phyloP scores from a whole-genome alignment of 805 yeast genomes.

The Ogataea nakhonphanomensis region DNA sequence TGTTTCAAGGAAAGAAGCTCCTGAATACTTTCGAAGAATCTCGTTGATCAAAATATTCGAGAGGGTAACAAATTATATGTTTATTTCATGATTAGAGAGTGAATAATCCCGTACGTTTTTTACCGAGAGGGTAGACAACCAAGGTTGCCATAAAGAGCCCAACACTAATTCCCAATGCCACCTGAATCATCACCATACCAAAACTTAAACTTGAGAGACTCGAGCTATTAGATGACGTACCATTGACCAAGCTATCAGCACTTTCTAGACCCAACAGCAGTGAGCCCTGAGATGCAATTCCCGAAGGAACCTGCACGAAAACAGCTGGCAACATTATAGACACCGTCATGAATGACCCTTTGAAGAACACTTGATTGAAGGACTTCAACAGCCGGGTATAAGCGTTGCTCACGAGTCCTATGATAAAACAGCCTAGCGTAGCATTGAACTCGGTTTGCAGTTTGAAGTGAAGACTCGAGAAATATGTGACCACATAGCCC shows the following conservation, averaged over 20 bases:
- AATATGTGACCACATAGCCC: conserved; percentile 82
- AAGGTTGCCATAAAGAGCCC: conserved; percentile 90
- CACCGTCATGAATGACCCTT: conserved; percentile 60
- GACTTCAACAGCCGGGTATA: conserved; percentile 87
- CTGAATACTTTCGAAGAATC: conserved; percentile 3
- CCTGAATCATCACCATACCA: conserved; percentile 87
- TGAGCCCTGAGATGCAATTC: conserved; percentile 87
- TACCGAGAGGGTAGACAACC: conserved; percentile 89
- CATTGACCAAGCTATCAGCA: conserved; percentile 61
- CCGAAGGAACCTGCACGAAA: conserved; percentile 92
- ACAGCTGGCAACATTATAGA: conserved; percentile 96
- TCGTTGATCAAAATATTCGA: conserved; percentile 3
- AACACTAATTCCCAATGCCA: conserved; percentile 89
- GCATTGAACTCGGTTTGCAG: conserved; percentile 74
- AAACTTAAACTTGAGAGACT: conserved; percentile 43
- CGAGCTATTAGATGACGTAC: conserved; percentile 6
- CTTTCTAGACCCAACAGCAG: conserved; percentile 73
- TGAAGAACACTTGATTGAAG: conserved; percentile 23
- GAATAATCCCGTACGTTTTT: conserved; percentile 82
- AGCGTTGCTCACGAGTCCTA: conserved; percentile 83
- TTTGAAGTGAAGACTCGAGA: conserved; percentile 66
- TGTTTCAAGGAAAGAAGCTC: conserved; percentile 1
- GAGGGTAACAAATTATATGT: conserved; percentile 6
- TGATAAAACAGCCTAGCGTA: conserved; percentile 85
- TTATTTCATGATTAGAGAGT: conserved; percentile 46